Percentiles rank a stretch among this genome's conserved stretches.
Conservation (phyloP, 169 alveolate genomes). For the Babesia divergens region DNA sequence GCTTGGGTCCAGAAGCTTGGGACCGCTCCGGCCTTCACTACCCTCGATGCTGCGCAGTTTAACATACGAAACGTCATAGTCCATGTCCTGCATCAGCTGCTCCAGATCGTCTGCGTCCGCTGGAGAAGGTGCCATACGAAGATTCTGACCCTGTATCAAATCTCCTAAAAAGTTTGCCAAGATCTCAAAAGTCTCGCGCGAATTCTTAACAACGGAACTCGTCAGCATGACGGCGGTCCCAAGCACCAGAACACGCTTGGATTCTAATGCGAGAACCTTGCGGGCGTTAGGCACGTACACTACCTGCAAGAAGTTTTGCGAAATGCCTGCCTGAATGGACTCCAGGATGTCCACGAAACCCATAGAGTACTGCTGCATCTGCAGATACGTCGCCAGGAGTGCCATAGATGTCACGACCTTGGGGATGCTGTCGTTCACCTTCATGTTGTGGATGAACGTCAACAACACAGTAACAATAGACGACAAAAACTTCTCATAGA, state of each 20-base stretch:
- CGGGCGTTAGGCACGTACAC: slow-evolving; percentile 62
- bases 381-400: slow-evolving; percentile 33
- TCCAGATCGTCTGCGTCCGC: slow-evolving; percentile 31
- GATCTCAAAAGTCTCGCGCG: slow-evolving; percentile 20
- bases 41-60: slow-evolving; percentile 41
- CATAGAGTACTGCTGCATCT: slow-evolving; percentile 20
- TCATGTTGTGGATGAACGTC: slow-evolving; percentile 71
- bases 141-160: slow-evolving; percentile 44
- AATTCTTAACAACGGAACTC: slow-evolving; percentile 23
- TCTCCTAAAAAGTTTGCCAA: slow-evolving; percentile 43
- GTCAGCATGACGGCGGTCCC: slow-evolving; percentile 43
- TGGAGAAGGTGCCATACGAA: slow-evolving; percentile 28
- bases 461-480: slow-evolving; percentile 74
- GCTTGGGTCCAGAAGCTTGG: slow-evolving; percentile 44
- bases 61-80: slow-evolving; percentile 57
- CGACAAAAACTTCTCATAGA: slow-evolving; percentile 68
- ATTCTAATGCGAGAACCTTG: slow-evolving; percentile 46
- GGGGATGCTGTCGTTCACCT: slow-evolving; percentile 32
- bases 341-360: slow-evolving; percentile 56
- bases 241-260: slow-evolving; percentile 56
- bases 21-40: slow-evolving; percentile 5
- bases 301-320: slow-evolving; percentile 24
- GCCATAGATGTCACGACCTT: slow-evolving; percentile 51
- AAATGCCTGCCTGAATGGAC: slow-evolving; percentile 57
- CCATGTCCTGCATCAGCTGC: slow-evolving; percentile 26